Conservation (phyloP, 495 filamentous ascomycete species). For the Halenospora varia region DNA sequence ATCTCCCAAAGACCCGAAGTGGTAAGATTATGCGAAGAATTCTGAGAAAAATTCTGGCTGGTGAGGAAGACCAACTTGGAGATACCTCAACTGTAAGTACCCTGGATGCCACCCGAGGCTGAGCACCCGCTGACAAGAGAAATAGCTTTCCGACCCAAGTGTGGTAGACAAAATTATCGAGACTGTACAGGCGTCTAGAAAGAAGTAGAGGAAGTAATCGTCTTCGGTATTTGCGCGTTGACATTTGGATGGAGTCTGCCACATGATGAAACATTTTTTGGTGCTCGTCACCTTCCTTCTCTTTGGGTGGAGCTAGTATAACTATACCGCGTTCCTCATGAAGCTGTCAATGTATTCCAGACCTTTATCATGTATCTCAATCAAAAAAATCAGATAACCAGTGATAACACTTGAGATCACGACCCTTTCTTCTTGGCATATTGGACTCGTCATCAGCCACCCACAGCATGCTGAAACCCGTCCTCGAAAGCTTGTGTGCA, state of each 20-base stretch:
- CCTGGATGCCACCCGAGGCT: not conserved
- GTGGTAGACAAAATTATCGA: slow-evolving; percentile 88
- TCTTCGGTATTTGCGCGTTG: not conserved
- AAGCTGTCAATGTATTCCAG: not conserved
- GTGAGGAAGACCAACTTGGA: slow-evolving; percentile 94
- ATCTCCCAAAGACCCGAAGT: slow-evolving; percentile 92
- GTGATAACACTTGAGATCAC: not conserved
- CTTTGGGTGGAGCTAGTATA: not conserved
- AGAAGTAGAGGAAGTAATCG: slow-evolving; percentile 33
- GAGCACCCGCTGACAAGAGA: slow-evolving; percentile 33
- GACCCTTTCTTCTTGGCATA: not conserved
- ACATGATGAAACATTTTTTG: not conserved
- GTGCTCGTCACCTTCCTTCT: not conserved
- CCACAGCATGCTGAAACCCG: not conserved
- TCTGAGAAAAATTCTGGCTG: slow-evolving; percentile 91
- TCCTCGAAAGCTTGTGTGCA: not conserved
- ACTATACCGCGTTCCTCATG: not conserved
- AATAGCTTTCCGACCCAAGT: slow-evolving; percentile 80
- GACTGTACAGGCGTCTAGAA: slow-evolving; percentile 59
- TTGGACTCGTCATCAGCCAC: not conserved
- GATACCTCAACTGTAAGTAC: slow-evolving; percentile 85
- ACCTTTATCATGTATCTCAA: not conserved
- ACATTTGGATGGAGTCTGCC: not conserved
- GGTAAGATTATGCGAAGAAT: slow-evolving; percentile 99
- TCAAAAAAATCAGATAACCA: too few relatives aligned